These are phyloP conservation scores for Fraxinus excelsior DNA, from an alignment of 257 asterid species.

Conservation along the genomic window DNA sequence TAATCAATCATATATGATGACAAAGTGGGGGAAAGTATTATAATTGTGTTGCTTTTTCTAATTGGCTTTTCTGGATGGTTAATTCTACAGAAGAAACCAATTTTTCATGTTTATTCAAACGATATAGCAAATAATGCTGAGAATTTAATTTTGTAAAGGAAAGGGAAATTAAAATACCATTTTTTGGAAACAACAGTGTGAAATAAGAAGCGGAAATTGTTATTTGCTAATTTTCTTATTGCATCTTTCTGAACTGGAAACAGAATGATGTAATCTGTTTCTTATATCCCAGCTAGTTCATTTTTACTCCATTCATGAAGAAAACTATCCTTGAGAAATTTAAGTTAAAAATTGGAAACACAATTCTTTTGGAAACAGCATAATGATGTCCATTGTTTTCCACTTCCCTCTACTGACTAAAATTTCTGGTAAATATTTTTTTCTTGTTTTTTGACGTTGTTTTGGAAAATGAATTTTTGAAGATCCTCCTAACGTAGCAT, in stretches of 20 bases:
- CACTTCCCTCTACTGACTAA: not conserved
- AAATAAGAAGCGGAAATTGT: not conserved
- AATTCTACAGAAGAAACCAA: not conserved
- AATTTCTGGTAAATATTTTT: not conserved
- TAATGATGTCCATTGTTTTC: not conserved
- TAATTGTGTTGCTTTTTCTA: not conserved
- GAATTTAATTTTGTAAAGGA: not conserved
- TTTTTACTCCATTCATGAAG: not conserved
- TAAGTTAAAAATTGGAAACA: not conserved
- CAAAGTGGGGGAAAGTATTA: not conserved
- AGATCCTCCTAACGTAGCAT: slow-evolving; percentile 13
- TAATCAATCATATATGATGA: not conserved
- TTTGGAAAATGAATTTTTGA: not conserved
- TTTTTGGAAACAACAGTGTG: not conserved
- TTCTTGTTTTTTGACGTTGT: not conserved
- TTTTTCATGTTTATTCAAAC: not conserved
- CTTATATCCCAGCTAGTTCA: not conserved
- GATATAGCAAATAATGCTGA: not conserved
- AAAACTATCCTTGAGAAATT: not conserved
- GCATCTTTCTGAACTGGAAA: not conserved
- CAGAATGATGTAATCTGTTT: not conserved
- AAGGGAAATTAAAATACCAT: not conserved
- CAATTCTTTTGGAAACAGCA: not conserved
- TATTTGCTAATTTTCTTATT: not conserved
- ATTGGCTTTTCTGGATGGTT: not conserved